Conservation (phyloP, 2,329 filamentous ascomycete genomes). For the Alternaria burnsii region DNA sequence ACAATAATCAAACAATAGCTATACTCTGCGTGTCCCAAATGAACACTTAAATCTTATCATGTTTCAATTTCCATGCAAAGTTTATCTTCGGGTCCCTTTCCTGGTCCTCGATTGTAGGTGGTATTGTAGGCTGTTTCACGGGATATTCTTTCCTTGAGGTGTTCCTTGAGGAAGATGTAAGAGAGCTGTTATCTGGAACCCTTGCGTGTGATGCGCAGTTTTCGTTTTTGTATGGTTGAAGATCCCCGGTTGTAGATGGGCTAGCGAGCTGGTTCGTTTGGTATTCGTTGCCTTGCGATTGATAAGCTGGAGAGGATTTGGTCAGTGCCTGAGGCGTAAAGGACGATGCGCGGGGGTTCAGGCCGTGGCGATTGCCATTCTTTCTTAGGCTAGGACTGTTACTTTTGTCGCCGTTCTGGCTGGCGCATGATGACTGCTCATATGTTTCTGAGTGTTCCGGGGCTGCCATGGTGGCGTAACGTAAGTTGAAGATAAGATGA, state of each 20-base stretch:
- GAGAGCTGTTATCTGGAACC: not conserved
- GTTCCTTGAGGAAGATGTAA: too few species aligned
- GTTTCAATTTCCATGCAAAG: not conserved
- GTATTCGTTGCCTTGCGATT: not conserved
- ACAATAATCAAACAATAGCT: not conserved
- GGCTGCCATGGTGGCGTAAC: not conserved
- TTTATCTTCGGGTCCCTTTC: not conserved
- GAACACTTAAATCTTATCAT: not conserved
- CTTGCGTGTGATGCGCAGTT: not conserved
- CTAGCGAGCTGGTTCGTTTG: not conserved
- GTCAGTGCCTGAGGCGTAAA: not conserved
- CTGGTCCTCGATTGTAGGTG: not conserved
- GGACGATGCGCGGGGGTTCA: not conserved
- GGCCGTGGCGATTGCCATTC: not conserved
- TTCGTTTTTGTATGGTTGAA: not conserved
- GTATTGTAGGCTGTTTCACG: not conserved
- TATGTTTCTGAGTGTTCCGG: not conserved
- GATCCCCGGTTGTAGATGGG: not conserved
- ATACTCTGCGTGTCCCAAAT: not conserved
- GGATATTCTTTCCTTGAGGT: not conserved
- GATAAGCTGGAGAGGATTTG: not conserved
- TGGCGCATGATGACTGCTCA: not conserved
- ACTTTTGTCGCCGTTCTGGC: not conserved
- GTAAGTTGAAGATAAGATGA: not conserved
- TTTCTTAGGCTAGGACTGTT: not conserved